Percentiles rank a stretch among this genome's conserved stretches.
These are phyloP conservation scores for Chalciporus sp. DNA, from an alignment of 1,284 basidiomycete species.

Conservation along the genomic window DNA sequence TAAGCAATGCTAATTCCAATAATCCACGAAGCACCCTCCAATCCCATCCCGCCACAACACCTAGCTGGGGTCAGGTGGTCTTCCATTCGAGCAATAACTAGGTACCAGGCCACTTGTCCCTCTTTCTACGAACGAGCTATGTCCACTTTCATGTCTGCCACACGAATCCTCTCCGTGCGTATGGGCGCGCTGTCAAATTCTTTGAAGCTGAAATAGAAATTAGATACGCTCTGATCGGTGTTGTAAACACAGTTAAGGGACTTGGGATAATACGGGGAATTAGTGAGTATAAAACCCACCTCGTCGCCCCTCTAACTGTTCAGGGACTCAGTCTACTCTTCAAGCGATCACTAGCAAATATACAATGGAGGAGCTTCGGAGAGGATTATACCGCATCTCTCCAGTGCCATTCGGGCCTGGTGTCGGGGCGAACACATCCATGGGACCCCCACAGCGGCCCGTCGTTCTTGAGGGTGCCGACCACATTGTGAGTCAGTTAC, in stretches of 20 bases:
- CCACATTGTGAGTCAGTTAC: no score
- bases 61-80: neutral
- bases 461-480: neutral
- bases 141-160: neutral
- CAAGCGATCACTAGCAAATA: neutral
- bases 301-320: neutral
- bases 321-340: neutral
- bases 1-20: neutral
- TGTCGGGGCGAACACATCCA: neutral
- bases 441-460: no score
- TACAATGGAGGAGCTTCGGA: neutral
- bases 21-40: neutral
- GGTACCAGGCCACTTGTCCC: neutral
- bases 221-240: neutral
- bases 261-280: no score
- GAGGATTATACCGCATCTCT: neutral
- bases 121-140: neutral
- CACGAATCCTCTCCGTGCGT: neutral
- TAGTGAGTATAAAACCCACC: no score
- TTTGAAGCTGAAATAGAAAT: neutral
- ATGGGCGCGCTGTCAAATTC: neutral
- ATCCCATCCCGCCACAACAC: no score
- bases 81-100: neutral
- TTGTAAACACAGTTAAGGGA: no score
- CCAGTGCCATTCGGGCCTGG: neutral